Conservation (phyloP, 352 stramenopile species). For the Phytophthora pini region DNA sequence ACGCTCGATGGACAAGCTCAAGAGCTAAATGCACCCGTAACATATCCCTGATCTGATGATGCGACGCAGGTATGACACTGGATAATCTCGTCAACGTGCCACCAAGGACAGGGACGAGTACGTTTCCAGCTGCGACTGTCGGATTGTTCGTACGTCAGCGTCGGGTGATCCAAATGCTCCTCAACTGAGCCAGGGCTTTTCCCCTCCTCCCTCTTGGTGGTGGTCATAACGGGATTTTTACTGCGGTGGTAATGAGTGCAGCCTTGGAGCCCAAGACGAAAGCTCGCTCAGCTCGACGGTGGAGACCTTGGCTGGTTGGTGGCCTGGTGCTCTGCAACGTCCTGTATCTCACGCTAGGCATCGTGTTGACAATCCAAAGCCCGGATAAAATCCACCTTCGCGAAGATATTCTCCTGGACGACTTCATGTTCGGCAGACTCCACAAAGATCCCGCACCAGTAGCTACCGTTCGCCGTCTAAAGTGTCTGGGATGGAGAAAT, state of each 20-base stretch:
- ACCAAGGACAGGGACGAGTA: too few relatives aligned
- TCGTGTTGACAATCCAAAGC: neutral
- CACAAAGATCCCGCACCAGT: neutral
- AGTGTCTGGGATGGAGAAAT: slow-evolving; percentile 61
- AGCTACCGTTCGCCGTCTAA: slow-evolving; percentile 10
- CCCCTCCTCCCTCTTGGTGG: too few relatives aligned
- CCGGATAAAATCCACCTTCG: slow-evolving; percentile 1
- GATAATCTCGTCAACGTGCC: too few relatives aligned
- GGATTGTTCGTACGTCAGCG: too few relatives aligned
- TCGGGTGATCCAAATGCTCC: too few relatives aligned
- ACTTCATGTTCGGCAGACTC: neutral
- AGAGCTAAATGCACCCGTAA: too few relatives aligned
- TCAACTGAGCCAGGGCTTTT: too few relatives aligned
- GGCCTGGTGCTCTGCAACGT: slow-evolving; percentile 3
- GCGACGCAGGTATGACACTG: too few relatives aligned
- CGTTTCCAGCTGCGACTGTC: too few relatives aligned
- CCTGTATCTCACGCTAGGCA: slow-evolving; percentile 4
- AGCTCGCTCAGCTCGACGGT: neutral
- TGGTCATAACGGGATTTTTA: neutral
- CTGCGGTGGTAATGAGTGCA: too few relatives aligned
- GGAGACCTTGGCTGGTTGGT: slow-evolving; percentile 4
- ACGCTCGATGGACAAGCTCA: too few relatives aligned
- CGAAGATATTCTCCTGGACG: slow-evolving; percentile 4
- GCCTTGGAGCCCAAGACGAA: neutral
- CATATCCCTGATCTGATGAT: too few relatives aligned